Evolutionary conservation across 345 rosid species (phyloP), one percentile per base, ranked within the genome.

Genomic region (Bruguiera gymnorhiza): DNA sequence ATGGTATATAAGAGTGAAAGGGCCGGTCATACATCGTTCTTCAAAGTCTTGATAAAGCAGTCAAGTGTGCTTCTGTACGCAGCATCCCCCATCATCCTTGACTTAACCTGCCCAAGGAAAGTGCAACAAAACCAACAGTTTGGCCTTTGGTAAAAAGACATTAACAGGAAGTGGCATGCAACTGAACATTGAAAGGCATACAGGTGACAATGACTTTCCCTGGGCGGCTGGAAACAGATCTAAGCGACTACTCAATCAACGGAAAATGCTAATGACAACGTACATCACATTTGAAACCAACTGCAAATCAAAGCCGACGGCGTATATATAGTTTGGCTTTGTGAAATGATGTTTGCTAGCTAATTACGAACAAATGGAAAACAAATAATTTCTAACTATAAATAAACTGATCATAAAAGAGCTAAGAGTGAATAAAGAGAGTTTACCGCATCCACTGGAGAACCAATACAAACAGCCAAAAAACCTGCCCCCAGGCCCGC

Each of bases 1-100:
- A 56, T 5, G 30, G 60, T 24, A 23, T 24, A 15, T 56, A 27
- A 24, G 29, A 56, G 26, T 3, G 29, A 24, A 8, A 56, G 18
- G 24, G 29, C 3, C 16, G 51, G 51, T 27, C 87, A 67, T 83
- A 90, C 99, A 72, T 96, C 99, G 75, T 77, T 86, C 86, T 90
- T 92, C 77, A 87, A 68, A 48, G 98, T 96, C 83, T 88, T 92
- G 69, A 92, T 73, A 69, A 96, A 96, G 81, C 99, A 96, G 75
- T 96, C 97, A 60, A 96, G 76, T 26, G 98, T 92, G 84, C 79
- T 87, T 81, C 89, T 92, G 89, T 96, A 96, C 56, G 93, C 69
- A 71, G 99, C 75, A 78, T 92, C 97, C 63, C 97, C 99, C 99
- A 96, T 96, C 99, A 96, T 96, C 78, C 98, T 89, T 1, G 98